phyloP scores from a whole-genome alignment of 352 stramenopile species.

The Globisporangium solare region DNA sequence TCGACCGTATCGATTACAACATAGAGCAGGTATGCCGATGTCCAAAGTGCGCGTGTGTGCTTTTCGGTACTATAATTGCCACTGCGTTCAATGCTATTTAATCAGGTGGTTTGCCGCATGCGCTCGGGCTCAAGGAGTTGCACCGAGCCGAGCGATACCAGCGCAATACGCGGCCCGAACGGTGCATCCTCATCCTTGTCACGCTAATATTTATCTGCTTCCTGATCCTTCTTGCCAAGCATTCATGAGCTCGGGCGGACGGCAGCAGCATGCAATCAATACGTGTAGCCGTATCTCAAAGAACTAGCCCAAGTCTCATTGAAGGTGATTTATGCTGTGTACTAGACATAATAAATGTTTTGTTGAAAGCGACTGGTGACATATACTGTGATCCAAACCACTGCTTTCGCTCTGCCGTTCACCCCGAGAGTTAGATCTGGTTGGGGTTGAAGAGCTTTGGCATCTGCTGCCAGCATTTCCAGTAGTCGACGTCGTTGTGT shows the following conservation, averaged over 20 bases:
- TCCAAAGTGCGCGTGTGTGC: not conserved
- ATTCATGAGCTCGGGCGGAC: constrained; percentile 42
- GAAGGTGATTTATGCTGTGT: too few species aligned
- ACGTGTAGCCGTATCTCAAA: too few species aligned
- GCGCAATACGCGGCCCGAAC: constrained; percentile 57
- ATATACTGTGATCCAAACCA: too few species aligned
- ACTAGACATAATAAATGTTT: too few species aligned
- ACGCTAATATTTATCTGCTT: constrained; percentile 64
- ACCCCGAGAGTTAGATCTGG: constrained; percentile 5
- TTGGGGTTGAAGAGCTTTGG: constrained; percentile 82
- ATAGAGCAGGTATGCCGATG: constrained; percentile 60
- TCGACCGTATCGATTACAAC: constrained; percentile 88
- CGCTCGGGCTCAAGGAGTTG: constrained; percentile 54
- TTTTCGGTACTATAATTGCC: not conserved
- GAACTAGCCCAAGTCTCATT: too few species aligned
- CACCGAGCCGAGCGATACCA: constrained; percentile 57
- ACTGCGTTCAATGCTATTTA: not conserved
- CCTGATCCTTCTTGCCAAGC: constrained; percentile 59
- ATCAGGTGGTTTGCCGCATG: constrained; percentile 52
- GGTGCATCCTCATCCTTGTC: constrained; percentile 69
- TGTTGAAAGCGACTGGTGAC: too few species aligned
- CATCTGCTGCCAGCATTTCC: constrained; percentile 92
- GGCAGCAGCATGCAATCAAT: not conserved
- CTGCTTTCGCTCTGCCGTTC: not conserved
- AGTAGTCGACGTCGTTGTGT: constrained; percentile 90